phyloP scores from a whole-genome alignment of 2,329 filamentous ascomycete species.

The Elsinoe australis region DNA sequence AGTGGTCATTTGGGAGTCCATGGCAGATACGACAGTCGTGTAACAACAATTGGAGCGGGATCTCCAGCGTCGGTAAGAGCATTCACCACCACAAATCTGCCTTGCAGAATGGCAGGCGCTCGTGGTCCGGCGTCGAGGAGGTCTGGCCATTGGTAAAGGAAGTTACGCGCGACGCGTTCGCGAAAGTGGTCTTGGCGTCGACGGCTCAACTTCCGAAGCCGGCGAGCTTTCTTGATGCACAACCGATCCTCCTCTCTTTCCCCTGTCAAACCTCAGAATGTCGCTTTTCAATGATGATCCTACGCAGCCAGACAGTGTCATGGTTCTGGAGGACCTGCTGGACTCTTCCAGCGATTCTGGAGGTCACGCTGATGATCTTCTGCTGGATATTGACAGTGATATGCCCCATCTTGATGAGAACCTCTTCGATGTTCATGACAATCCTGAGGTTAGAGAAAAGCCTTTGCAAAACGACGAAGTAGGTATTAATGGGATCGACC shows the following conservation, averaged over 20 bases:
- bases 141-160: too few relatives aligned
- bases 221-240: neutral
- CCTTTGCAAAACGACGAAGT: too few relatives aligned
- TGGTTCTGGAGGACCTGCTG: neutral
- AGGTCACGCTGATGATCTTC: neutral
- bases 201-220: neutral
- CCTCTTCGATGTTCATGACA: too few relatives aligned
- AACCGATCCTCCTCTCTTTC: neutral
- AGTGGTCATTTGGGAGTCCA: neutral
- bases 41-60: too few relatives aligned
- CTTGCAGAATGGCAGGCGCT: too few relatives aligned
- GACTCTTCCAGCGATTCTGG: neutral
- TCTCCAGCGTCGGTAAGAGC: too few relatives aligned
- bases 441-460: too few relatives aligned
- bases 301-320: too few relatives aligned
- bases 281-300: neutral
- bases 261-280: neutral
- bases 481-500: too few relatives aligned
- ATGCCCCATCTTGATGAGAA: neutral
- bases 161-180: neutral
- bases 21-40: neutral
- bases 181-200: constrained; percentile 12
- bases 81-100: too few relatives aligned
- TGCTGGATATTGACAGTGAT: neutral
- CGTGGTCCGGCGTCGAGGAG: too few relatives aligned